Evolutionary conservation across 1,284 basidiomycete genomes (phyloP).

Genomic region (Cutaneotrichosporon spelunceum): DNA sequence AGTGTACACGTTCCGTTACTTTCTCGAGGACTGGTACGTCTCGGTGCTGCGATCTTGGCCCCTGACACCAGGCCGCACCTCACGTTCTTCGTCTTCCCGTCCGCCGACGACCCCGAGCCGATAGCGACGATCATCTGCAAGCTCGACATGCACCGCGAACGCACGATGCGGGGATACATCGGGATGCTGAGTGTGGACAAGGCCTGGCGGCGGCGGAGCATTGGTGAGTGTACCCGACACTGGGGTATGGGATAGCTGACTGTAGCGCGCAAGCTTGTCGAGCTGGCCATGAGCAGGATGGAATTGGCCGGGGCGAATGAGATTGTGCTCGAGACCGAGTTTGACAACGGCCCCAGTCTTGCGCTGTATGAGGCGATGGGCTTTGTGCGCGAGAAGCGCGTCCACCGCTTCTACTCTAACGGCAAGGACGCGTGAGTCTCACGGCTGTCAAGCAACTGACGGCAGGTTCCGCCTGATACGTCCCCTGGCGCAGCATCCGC

Average conservation of each 20-base stretch:
- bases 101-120: conserved; percentile 51
- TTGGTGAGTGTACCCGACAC: conserved; percentile 59
- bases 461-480: conserved; percentile 5
- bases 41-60: background rate
- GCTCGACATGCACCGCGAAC: conserved; percentile 76
- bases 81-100: conserved; percentile 66
- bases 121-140: conserved; percentile 95
- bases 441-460: background rate
- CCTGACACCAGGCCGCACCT: conserved; percentile 74
- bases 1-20: conserved; percentile 65
- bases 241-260: background rate
- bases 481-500: background rate
- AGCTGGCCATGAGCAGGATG: conserved; percentile 76
- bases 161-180: conserved; percentile 85
- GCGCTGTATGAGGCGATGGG: conserved; percentile 86
- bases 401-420: conserved; percentile 94
- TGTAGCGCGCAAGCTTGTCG: conserved; percentile 65
- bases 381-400: conserved; percentile 91
- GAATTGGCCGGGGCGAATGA: conserved; percentile 74
- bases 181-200: conserved; percentile 91
- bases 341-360: conserved; percentile 82
- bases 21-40: conserved; percentile 82
- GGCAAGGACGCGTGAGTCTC: conserved; percentile 51
- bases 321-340: conserved; percentile 96
- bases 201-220: conserved; percentile 77